A percentile compares a stretch with the other conserved stretches of the same genome.
These are phyloP conservation scores for Ascochyta fabae DNA, from an alignment of 2,329 filamentous ascomycete species.

Conservation along the genomic window DNA sequence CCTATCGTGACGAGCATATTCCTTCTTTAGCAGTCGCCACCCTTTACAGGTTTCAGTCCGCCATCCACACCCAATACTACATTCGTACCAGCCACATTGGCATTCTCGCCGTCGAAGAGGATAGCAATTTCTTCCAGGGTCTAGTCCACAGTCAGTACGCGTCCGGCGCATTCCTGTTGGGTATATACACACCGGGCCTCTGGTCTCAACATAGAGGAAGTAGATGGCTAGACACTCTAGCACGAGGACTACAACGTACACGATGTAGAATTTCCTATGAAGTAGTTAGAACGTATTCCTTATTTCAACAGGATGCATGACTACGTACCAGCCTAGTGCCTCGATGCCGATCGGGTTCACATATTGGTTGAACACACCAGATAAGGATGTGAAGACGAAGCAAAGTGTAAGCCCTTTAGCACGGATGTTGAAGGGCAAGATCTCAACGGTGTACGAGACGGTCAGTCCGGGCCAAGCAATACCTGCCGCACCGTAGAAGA, in stretches of 20 bases:
- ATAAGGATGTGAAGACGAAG: constrained; percentile 64
- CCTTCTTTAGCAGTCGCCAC: not conserved
- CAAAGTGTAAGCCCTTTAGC: constrained; percentile 53
- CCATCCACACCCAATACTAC: constrained; percentile 14
- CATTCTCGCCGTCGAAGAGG: constrained; percentile 26
- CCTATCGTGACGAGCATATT: not conserved
- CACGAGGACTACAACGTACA: constrained; percentile 37
- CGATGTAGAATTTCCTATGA: constrained; percentile 44
- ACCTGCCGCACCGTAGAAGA: constrained; percentile 47
- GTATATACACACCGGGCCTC: constrained; percentile 23
- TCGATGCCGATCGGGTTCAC: constrained; percentile 56
- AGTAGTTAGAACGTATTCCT: constrained; percentile 10
- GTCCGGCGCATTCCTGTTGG: not conserved
- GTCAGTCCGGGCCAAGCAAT: constrained; percentile 58
- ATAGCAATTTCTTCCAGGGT: constrained; percentile 29
- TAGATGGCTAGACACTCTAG: constrained; percentile 31
- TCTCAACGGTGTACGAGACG: constrained; percentile 58
- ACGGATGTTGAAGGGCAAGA: constrained; percentile 56
- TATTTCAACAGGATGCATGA: not conserved
- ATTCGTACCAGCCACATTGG: constrained; percentile 21
- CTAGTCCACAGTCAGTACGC: constrained; percentile 1
- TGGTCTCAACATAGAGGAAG: constrained; percentile 36
- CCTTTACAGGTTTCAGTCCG: not conserved
- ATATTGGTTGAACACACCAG: constrained; percentile 61
- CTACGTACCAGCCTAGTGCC: constrained; percentile 2